Percentiles rank a stretch among this genome's conserved stretches.
Conservation (phyloP, 257 asterid genomes). For the Striga asiatica region DNA sequence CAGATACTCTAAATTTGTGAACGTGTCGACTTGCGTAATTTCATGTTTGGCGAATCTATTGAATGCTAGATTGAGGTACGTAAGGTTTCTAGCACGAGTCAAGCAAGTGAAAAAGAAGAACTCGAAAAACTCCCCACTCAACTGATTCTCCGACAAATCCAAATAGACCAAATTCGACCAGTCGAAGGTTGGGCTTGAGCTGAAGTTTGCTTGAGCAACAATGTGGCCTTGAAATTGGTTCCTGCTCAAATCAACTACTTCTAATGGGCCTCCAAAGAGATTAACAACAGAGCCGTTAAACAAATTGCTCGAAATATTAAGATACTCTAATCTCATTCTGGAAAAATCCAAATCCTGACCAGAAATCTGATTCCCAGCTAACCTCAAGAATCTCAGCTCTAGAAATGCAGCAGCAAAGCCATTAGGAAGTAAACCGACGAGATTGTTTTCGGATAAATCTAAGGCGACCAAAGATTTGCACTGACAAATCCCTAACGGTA, state of each 20-base stretch:
- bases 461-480: conserved; percentile 46
- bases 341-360: conserved; percentile 62
- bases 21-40: conserved; percentile 32
- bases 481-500: conserved; percentile 51
- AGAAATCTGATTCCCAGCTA: conserved; percentile 45
- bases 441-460: conserved; percentile 60
- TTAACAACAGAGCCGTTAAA: conserved; percentile 65
- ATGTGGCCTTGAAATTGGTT: conserved; percentile 80
- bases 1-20: conserved; percentile 54
- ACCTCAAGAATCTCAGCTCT: conserved; percentile 42
- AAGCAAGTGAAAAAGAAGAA: conserved; percentile 35
- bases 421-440: conserved; percentile 44
- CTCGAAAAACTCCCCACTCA: conserved; percentile 86
- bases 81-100: conserved; percentile 38
- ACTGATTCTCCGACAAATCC: conserved; percentile 70
- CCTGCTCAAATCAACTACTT: conserved; percentile 82
- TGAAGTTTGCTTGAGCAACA: conserved; percentile 81
- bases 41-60: conserved; percentile 58
- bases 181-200: conserved; percentile 35
- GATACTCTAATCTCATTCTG: conserved; percentile 39
- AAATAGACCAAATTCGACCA: conserved; percentile 59
- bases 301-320: conserved; percentile 66
- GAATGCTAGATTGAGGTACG: conserved; percentile 69
- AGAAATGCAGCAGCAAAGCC: conserved; percentile 62
- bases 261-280: conserved; percentile 46